phyloP scores from a whole-genome alignment of 805 yeast species.

The Teunomyces atbi region DNA sequence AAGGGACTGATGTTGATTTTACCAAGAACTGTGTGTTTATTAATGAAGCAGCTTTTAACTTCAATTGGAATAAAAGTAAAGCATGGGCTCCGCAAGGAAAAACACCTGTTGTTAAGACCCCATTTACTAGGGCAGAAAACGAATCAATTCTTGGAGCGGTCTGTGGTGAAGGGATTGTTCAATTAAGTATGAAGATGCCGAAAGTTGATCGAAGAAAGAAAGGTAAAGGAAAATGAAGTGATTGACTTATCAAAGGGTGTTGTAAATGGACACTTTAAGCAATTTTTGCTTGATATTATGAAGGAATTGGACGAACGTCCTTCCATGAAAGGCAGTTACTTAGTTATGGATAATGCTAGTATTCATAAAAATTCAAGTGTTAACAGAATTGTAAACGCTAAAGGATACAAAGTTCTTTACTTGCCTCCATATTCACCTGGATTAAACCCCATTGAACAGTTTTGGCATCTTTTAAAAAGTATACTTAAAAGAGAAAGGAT shows the following conservation, averaged over 20 bases:
- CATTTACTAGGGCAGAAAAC: background rate
- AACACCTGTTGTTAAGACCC: background rate
- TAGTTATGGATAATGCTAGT: conserved; percentile 15
- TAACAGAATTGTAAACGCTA: conserved; percentile 8
- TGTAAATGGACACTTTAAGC: background rate
- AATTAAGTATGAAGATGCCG: background rate
- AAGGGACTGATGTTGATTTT: background rate
- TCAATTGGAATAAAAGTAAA: background rate
- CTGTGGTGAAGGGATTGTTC: background rate
- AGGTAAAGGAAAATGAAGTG: background rate
- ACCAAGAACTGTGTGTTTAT: background rate
- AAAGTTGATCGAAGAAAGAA: background rate
- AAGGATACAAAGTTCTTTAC: conserved; percentile 13
- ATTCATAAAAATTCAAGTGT: conserved; percentile 12
- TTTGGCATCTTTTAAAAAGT: conserved; percentile 11
- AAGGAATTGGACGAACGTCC: background rate
- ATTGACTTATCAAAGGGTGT: background rate
- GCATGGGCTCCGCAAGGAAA: background rate
- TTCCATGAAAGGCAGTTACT: conserved; percentile 1
- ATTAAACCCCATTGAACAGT: conserved; percentile 14
- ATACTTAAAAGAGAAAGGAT: background rate
- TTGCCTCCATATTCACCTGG: conserved; percentile 15
- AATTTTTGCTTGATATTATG: background rate
- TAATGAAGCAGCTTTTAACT: background rate
- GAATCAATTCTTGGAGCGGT: background rate